These are phyloP conservation scores for Berberis thunbergii DNA, from an alignment of 164 flowering plant species.

Conservation along the genomic window DNA sequence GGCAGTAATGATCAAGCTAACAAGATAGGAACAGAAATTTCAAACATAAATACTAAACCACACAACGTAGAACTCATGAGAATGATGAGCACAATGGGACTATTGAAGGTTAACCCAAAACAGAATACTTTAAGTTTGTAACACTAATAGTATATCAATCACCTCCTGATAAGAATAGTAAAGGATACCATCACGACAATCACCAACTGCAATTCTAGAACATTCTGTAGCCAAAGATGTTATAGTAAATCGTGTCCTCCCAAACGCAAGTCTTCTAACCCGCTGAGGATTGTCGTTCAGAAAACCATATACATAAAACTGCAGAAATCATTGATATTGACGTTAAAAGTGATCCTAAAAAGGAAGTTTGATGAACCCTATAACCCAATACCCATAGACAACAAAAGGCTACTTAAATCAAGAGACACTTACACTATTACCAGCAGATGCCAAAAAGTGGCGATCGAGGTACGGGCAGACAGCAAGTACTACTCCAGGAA, in stretches of 20 bases:
- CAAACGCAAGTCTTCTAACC: conserved; percentile 53
- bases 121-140: background rate
- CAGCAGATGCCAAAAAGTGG: conserved; percentile 82
- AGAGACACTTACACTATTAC: conserved; percentile 68
- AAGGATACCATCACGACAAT: conserved; percentile 96
- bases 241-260: conserved; percentile 75
- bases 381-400: background rate
- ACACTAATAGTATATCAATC: background rate
- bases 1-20: background rate
- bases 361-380: background rate
- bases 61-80: no score
- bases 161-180: conserved; percentile 87
- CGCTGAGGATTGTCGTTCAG: conserved; percentile 60
- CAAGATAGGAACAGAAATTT: no score
- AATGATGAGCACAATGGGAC: no score
- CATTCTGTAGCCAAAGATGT: conserved; percentile 57
- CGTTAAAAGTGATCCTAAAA: background rate
- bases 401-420: background rate
- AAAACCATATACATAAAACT: conserved; percentile 88
- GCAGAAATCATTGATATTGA: conserved; percentile 6
- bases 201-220: conserved; percentile 92
- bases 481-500: conserved; percentile 78
- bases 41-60: no score
- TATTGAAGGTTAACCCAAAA: background rate
- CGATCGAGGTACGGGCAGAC: conserved; percentile 84